Evolutionary conservation across 352 stramenopile species (phyloP).

Genomic region (Discostella stelligera): DNA sequence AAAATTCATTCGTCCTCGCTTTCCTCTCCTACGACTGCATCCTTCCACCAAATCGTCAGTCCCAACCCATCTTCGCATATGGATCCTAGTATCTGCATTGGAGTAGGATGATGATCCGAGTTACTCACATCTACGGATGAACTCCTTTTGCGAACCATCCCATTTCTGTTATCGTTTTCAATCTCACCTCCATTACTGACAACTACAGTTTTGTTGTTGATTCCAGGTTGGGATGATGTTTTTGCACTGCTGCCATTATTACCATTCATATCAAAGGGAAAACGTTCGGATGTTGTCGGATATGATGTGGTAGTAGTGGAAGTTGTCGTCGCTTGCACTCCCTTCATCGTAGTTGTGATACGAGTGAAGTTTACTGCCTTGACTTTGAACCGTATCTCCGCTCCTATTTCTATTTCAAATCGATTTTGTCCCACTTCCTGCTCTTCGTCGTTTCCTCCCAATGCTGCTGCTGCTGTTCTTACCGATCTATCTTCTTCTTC

Average conservation of each 20-base stretch:
- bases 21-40: slow-evolving; percentile 45
- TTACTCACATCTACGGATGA: slow-evolving; percentile 67
- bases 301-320: slow-evolving; percentile 67
- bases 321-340: slow-evolving; percentile 73
- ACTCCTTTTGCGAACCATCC: slow-evolving; percentile 60
- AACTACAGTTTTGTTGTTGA: not conserved
- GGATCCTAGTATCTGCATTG: slow-evolving; percentile 79
- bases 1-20: slow-evolving; percentile 54
- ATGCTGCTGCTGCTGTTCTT: slow-evolving; percentile 5
- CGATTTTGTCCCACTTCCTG: slow-evolving; percentile 33
- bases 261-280: slow-evolving; percentile 12
- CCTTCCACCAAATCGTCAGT: slow-evolving; percentile 74
- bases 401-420: slow-evolving; percentile 79
- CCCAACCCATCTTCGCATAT: slow-evolving; percentile 82
- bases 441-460: slow-evolving; percentile 15
- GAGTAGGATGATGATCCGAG: slow-evolving; percentile 46
- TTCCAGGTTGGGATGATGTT: not conserved
- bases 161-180: slow-evolving; percentile 4
- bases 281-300: slow-evolving; percentile 38
- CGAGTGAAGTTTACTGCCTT: slow-evolving; percentile 81
- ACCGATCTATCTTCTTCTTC: slow-evolving; percentile 9
- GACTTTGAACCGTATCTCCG: slow-evolving; percentile 81
- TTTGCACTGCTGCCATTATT: slow-evolving; percentile 22
- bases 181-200: slow-evolving; percentile 1
- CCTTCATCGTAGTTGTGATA: slow-evolving; percentile 79